A percentile compares a stretch with the other conserved stretches of the same genome.
phyloP scores from a whole-genome alignment of 2,329 filamentous ascomycete species.

The Albophoma yamanashiensis region DNA sequence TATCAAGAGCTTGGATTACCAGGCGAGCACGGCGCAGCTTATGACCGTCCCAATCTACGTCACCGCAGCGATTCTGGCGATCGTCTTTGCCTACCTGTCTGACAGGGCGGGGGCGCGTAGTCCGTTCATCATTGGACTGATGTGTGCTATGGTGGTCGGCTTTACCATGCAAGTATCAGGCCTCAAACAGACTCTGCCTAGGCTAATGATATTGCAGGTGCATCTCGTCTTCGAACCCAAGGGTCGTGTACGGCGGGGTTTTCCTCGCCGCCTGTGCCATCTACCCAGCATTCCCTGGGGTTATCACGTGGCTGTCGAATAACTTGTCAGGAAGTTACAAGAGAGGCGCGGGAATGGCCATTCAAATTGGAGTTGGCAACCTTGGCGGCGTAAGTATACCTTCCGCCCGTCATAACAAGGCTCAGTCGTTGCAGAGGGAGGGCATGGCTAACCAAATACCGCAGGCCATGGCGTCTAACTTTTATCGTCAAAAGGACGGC shows the following conservation, averaged over 20 bases:
- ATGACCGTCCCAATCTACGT: slow-evolving; percentile 53
- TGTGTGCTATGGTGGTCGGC: slow-evolving; percentile 43
- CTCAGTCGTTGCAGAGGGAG: neutral
- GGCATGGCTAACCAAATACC: neutral
- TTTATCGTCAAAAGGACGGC: slow-evolving; percentile 45
- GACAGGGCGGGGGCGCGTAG: slow-evolving; percentile 42
- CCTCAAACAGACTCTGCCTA: neutral
- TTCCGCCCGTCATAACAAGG: neutral
- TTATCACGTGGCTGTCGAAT: slow-evolving; percentile 69
- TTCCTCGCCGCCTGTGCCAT: slow-evolving; percentile 71
- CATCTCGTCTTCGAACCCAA: slow-evolving; percentile 44
- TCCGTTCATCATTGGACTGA: slow-evolving; percentile 44
- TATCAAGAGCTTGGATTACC: slow-evolving; percentile 48
- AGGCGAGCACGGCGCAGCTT: slow-evolving; percentile 47
- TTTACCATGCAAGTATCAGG: slow-evolving; percentile 36
- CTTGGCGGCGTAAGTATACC: slow-evolving; percentile 32
- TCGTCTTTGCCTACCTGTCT: slow-evolving; percentile 42
- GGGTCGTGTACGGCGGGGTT: slow-evolving; percentile 60
- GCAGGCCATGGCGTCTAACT: slow-evolving; percentile 61
- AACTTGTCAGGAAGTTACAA: slow-evolving; percentile 63
- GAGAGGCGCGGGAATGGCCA: slow-evolving; percentile 51
- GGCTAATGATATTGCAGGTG: slow-evolving; percentile 34
- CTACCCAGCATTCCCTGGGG: slow-evolving; percentile 69
- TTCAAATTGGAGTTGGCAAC: slow-evolving; percentile 53
- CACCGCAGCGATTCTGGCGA: slow-evolving; percentile 49